Evolutionary conservation across 2,329 filamentous ascomycete species (phyloP), one percentile per base, ranked within the genome.

Genomic region (Cladosporium sp.): DNA sequence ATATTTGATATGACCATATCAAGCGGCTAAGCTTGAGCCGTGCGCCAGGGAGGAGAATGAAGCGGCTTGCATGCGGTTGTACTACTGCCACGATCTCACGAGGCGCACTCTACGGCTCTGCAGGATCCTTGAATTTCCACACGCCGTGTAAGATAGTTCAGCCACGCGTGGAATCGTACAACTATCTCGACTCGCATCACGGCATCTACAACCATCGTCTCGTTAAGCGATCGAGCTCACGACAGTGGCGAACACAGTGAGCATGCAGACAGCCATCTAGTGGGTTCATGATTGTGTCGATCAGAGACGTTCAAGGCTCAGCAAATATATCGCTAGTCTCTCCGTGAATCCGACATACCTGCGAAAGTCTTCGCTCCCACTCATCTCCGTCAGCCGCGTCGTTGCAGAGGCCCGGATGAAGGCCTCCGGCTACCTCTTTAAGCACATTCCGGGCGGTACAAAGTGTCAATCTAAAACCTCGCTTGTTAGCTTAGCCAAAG

Each of bases 401-500:
- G 13, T n/a, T 25, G 13, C 7, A 36, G 42, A 29, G n/a, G 20
- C 33, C 13, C 45, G 45, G 45, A 40, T 33, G 45, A 40, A n/a
- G 27, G 16, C 27, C 33, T 16, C 25, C 45, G 36, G 45, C 9
- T 19, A 27, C 45, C 29, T 15, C n/a, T 40, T 48, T 32, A 40
- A 48, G 45, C 45, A 40, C 36, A 48, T 39, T 38, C 45, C 27
- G 36, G 11, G 45, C 25, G 33, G 22, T 25, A 47, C 43, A 9
- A 32, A 32, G 13, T 30, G 11, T 48, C 27, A 40, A 48, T 20
- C 36, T 25, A 12, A 48, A 40, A 48, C 36, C 13, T 48, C 45
- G 45, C 45, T 16, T 48, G 29, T 39, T 32, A 48, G 45, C 45
- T 48, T 48, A 48, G 36, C 45, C 36, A 48, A 32, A 40, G 27